Percentiles rank a stretch among this genome's conserved stretches.
Evolutionary conservation across 208 protist genomes (phyloP).

Genomic region (Trypanosoma cruzi): DNA sequence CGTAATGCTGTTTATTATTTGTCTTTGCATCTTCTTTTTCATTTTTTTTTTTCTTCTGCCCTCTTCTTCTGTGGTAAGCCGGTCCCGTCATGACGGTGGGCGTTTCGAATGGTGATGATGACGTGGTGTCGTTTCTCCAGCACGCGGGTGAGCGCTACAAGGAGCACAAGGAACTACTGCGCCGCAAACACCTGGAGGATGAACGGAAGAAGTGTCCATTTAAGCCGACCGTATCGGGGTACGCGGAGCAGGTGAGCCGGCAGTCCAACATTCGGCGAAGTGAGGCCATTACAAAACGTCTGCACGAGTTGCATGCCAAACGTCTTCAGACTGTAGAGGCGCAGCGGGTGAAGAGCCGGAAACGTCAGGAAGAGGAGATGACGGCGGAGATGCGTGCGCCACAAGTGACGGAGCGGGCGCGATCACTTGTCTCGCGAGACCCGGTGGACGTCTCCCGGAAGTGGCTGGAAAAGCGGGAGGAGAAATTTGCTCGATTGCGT

Average conservation of each 20-base stretch:
- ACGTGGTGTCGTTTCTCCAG: constrained; percentile 74
- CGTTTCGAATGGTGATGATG: not conserved
- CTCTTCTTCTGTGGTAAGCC: not conserved
- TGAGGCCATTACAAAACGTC: constrained; percentile 52
- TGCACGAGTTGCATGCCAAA: constrained; percentile 57
- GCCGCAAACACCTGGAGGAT: constrained; percentile 40
- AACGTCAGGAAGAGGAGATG: constrained; percentile 23
- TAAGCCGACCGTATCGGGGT: constrained; percentile 46
- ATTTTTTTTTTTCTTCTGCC: not conserved
- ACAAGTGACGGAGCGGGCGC: constrained; percentile 40
- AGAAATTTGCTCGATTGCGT: constrained; percentile 30
- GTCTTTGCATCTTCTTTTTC: constrained; percentile 14
- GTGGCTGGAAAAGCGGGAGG: constrained; percentile 53
- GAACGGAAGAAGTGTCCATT: constrained; percentile 51
- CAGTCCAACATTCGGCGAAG: constrained; percentile 33
- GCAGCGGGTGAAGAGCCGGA: constrained; percentile 28
- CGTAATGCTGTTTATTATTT: too few relatives aligned
- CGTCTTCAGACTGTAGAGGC: constrained; percentile 35
- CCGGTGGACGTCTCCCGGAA: constrained; percentile 20
- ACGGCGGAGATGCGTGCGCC: constrained; percentile 38
- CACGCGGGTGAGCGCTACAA: constrained; percentile 56
- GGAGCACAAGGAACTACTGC: constrained; percentile 68
- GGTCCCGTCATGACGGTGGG: constrained; percentile 3
- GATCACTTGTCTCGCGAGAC: constrained; percentile 22
- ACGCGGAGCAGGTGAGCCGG: constrained; percentile 42